Evolutionary conservation across 1,284 basidiomycete species (phyloP), one percentile per base, ranked within the genome.

Genomic region (Puccinia hordei): DNA sequence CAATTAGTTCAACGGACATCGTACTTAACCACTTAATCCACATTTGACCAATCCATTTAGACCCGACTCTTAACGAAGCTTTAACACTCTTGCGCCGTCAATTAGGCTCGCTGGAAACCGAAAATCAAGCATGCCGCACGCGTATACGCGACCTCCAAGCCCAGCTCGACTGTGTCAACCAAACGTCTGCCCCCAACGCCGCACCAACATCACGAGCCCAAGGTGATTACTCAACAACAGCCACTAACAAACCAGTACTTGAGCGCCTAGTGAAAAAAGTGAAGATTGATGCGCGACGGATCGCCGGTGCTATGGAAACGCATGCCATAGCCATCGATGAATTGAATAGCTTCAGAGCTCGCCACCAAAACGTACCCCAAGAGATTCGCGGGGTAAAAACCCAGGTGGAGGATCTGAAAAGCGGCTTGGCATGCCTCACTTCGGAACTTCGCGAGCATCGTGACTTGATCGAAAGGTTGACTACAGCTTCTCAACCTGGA

Each of bases 251-350:
- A 66, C 53, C 77, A 30, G 57, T 41, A 10, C 27, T 72, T 13
- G 77, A 79, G 57, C 65, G 68, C 24, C 63, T 79, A 24, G 51
- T 79, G 13, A 35, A 73, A 44, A 80, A 80, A 46, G 24, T 80
- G 13, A 61, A 73, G 46, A 17, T 24, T 17, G 33, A 80, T 61
- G 65, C 71, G 0, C 69, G 69, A 8, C 57, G 59, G 38, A 69
- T 80, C 22, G 73, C 55, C 41, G 55, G 33, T 44, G 73, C 59
- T 17, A 80, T 80, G 17, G 55, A 80, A 63, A 19, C 78, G 15
- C 78, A 80, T 65, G 78, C 78, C 8, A 41, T 49, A 13, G 78
- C 71, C n/a, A 38, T 80, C 24, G 78, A 80, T 22, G 78, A 80
- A 55, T 24, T 80, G 35, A 73, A 49, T 53, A n/a, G 38, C 15